Conservation (phyloP, 495 filamentous ascomycete genomes). For the Neurospora pannonica region DNA sequence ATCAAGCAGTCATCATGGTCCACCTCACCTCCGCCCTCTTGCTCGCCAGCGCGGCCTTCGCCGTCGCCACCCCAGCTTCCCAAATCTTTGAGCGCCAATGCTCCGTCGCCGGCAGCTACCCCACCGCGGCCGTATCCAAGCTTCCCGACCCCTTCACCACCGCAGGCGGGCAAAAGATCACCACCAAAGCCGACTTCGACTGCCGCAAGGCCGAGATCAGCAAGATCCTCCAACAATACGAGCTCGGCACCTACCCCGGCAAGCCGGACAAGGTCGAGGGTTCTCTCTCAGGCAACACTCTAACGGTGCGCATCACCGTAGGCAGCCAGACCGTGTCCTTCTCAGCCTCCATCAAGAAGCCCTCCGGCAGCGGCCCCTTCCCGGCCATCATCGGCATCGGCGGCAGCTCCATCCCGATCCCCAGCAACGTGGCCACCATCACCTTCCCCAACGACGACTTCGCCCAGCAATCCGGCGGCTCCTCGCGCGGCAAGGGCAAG, state of each 20-base stretch:
- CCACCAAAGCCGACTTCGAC: constrained; percentile 37
- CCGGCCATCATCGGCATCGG: constrained; percentile 44
- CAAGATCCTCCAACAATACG: constrained; percentile 42
- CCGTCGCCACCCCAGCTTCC: constrained; percentile 29
- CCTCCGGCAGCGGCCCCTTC: constrained; percentile 30
- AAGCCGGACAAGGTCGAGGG: constrained; percentile 36
- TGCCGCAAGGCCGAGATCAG: constrained; percentile 43
- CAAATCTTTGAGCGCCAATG: constrained; percentile 40
- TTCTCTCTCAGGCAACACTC: constrained; percentile 28
- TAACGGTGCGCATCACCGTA: constrained; percentile 35
- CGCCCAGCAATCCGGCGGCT: constrained; percentile 27
- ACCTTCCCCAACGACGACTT: constrained; percentile 42
- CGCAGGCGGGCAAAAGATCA: constrained; percentile 32
- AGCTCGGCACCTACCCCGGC: constrained; percentile 41
- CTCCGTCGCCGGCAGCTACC: constrained; percentile 13
- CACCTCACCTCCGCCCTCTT: constrained; percentile 33
- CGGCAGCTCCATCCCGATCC: constrained; percentile 37
- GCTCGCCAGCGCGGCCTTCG: constrained; percentile 29
- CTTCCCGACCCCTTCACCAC: constrained; percentile 46
- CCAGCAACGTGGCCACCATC: constrained; percentile 37
- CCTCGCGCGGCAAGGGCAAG: constrained; percentile 35
- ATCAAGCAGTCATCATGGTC: constrained; percentile 22
- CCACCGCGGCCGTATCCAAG: constrained; percentile 25
- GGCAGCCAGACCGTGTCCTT: constrained; percentile 40
- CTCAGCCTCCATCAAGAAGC: constrained; percentile 34